Conservation (phyloP, 768 basidiomycete species). For the Rhizopogon sp. region DNA sequence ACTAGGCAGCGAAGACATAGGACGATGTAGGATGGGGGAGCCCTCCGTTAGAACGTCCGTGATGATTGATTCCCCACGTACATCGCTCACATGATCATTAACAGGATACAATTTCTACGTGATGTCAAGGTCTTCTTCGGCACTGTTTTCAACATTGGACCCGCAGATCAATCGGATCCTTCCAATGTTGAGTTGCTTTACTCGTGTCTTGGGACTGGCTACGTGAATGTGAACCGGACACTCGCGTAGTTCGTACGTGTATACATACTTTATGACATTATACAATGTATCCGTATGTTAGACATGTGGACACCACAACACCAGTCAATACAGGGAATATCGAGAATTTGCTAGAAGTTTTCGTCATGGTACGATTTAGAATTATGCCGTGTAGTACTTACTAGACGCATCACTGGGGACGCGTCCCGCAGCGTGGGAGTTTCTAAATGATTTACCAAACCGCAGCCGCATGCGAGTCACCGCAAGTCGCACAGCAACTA, state of each 20-base stretch:
- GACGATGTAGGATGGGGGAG: conserved; percentile 80
- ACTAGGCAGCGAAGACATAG: conserved; percentile 96
- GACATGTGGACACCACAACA: too few species aligned
- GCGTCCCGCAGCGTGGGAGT: too few species aligned
- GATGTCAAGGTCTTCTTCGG: conserved; percentile 83
- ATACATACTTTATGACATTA: neutral
- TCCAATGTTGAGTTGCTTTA: conserved; percentile 63
- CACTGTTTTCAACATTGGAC: conserved; percentile 86
- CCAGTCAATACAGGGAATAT: too few species aligned
- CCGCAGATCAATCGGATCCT: conserved; percentile 48
- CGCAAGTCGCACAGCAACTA: neutral
- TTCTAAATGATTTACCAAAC: too few species aligned
- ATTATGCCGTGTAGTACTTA: too few species aligned
- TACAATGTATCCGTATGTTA: too few species aligned
- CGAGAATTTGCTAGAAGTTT: too few species aligned
- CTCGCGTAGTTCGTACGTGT: conserved; percentile 41
- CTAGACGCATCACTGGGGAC: too few species aligned
- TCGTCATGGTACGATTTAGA: too few species aligned
- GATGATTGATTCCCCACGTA: neutral
- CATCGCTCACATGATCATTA: conserved; percentile 4
- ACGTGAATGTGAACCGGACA: conserved; percentile 81
- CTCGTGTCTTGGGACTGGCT: conserved; percentile 91
- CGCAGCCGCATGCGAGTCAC: too few species aligned
- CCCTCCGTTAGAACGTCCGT: conserved; percentile 77
- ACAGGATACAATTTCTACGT: conserved; percentile 86